phyloP scores from a whole-genome alignment of 495 filamentous ascomycete genomes.

The Penicillium cataractarum region DNA sequence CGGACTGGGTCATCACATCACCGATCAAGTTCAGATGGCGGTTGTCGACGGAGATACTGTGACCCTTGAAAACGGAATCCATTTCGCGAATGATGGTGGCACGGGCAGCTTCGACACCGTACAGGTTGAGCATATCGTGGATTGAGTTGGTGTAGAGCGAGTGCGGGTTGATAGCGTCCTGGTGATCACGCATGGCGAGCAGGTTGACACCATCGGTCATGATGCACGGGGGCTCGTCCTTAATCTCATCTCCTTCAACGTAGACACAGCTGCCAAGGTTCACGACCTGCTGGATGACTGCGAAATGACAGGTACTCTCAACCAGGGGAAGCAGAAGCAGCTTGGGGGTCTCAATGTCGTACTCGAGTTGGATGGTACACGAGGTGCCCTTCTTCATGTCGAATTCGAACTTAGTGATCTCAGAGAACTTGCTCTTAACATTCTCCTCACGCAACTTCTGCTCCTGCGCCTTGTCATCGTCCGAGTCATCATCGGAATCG shows the following conservation, averaged over 20 bases:
- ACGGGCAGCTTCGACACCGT: constrained; percentile 93
- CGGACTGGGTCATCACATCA: constrained; percentile 92
- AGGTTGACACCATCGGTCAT: constrained; percentile 88
- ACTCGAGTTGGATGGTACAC: constrained; percentile 83
- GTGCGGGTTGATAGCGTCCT: constrained; percentile 84
- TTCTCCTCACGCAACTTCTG: constrained; percentile 63
- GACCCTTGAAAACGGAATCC: constrained; percentile 80
- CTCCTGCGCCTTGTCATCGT: constrained; percentile 45
- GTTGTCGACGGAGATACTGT: constrained; percentile 92
- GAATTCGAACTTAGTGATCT: constrained; percentile 77
- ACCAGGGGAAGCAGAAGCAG: constrained; percentile 89
- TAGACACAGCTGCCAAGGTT: constrained; percentile 72
- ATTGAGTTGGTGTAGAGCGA: constrained; percentile 91
- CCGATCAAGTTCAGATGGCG: constrained; percentile 94
- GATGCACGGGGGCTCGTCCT: constrained; percentile 59
- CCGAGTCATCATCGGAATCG: constrained; percentile 39
- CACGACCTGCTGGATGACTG: constrained; percentile 85
- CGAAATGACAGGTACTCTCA: constrained; percentile 70
- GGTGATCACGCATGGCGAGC: constrained; percentile 83
- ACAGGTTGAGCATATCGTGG: constrained; percentile 75
- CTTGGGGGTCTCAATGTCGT: constrained; percentile 79
- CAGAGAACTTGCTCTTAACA: constrained; percentile 63
- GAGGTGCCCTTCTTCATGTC: constrained; percentile 72
- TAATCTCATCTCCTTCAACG: constrained; percentile 64
- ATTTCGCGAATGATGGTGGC: constrained; percentile 86